A percentile compares a stretch with the other conserved stretches of the same genome.
Evolutionary conservation across 345 rosid genomes (phyloP).

Genomic region (Balakata baccata): DNA sequence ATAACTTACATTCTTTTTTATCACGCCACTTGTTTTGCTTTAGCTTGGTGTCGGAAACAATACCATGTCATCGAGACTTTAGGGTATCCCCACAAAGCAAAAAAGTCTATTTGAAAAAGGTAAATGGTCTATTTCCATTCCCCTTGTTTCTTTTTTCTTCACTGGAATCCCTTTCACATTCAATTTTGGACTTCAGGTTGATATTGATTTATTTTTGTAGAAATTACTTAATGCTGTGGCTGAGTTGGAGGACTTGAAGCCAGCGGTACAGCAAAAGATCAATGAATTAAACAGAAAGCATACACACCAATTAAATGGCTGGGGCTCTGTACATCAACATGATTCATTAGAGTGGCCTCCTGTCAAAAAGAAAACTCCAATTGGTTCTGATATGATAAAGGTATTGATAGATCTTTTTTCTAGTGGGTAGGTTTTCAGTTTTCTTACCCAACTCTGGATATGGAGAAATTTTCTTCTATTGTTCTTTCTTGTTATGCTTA

Average conservation of each 20-base stretch:
- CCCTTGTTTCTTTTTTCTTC: neutral
- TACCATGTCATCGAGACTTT: constrained; percentile 85
- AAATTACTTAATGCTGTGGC: constrained; percentile 56
- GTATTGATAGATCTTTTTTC: constrained; percentile 36
- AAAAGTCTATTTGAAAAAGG: constrained; percentile 63
- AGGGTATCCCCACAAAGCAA: constrained; percentile 43
- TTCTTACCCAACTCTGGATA: neutral
- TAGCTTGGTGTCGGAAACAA: constrained; percentile 93
- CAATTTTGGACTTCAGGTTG: constrained; percentile 23
- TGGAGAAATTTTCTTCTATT: neutral
- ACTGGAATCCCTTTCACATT: constrained; percentile 9
- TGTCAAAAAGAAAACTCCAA: constrained; percentile 40
- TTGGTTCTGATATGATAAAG: constrained; percentile 45
- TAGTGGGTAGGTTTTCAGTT: constrained; percentile 3
- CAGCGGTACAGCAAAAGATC: constrained; percentile 61
- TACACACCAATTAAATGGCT: constrained; percentile 36
- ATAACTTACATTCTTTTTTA: neutral
- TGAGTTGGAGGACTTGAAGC: constrained; percentile 87
- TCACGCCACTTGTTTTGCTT: constrained; percentile 26
- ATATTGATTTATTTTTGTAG: constrained; percentile 39
- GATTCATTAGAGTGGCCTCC: constrained; percentile 44
- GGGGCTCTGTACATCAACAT: constrained; percentile 35
- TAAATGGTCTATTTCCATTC: constrained; percentile 17
- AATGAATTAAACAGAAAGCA: constrained; percentile 50
- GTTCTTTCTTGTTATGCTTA: neutral